Evolutionary conservation across 176 grass and related monocot genomes (phyloP).

Genomic region (Themeda triandra): DNA sequence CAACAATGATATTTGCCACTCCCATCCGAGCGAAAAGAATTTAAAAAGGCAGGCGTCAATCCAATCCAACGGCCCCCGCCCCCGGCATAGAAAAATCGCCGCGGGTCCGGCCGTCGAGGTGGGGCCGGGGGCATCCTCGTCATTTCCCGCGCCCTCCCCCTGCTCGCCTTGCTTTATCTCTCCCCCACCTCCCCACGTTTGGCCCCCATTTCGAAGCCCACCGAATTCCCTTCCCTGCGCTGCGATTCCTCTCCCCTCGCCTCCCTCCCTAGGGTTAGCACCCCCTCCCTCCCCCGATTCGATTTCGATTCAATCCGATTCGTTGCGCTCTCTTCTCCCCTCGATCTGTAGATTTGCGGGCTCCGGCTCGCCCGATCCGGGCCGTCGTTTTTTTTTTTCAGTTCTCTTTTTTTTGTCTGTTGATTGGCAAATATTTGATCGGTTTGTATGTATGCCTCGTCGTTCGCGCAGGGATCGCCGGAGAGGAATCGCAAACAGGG

Average conservation of each 20-base stretch:
- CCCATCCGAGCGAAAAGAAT: neutral
- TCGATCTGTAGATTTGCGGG: neutral
- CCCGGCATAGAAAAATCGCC: neutral
- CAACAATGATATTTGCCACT: neutral
- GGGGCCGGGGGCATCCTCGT: constrained; percentile 19
- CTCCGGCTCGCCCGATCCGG: neutral
- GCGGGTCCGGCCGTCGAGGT: neutral
- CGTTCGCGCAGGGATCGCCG: constrained; percentile 46
- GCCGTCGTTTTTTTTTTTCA: neutral
- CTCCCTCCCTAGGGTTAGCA: constrained; percentile 43
- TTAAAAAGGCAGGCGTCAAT: neutral
- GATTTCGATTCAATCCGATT: constrained; percentile 39
- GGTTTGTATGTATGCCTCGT: neutral
- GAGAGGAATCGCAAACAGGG: constrained; percentile 46
- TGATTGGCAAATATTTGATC: neutral
- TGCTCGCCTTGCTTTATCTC: constrained; percentile 1
- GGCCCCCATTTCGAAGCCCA: constrained; percentile 49
- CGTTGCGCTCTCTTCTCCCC: neutral
- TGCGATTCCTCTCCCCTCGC: constrained; percentile 55
- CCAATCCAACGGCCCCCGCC: constrained; percentile 2
- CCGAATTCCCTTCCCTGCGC: constrained; percentile 39
- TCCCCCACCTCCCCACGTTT: constrained; percentile 29
- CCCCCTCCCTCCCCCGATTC: neutral
- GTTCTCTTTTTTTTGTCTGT: neutral
- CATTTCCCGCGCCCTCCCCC: neutral